Percentiles rank a stretch among this genome's conserved stretches.
Evolutionary conservation across 2,329 filamentous ascomycete genomes (phyloP).

Genomic region (Neonectria ditissima): DNA sequence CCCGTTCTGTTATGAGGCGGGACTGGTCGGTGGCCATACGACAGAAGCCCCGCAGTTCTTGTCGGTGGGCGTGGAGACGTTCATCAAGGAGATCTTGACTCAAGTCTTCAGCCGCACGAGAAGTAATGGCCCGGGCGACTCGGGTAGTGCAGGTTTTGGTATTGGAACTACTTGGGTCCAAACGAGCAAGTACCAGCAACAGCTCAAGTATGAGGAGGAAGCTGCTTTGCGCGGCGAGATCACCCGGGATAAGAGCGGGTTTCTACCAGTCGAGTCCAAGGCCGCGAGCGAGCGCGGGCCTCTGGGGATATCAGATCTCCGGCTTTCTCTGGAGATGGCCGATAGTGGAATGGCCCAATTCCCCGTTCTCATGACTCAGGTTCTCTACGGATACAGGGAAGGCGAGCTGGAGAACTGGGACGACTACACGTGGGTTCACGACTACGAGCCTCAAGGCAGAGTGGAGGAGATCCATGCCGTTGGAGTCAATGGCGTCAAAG

Average conservation of each 20-base stretch:
- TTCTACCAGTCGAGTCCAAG: conserved; percentile 85
- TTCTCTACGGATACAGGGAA: conserved; percentile 79
- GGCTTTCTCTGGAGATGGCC: conserved; percentile 79
- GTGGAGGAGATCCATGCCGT: conserved; percentile 47
- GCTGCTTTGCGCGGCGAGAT: conserved; percentile 79
- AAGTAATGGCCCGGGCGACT: conserved; percentile 73
- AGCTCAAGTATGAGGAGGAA: conserved; percentile 81
- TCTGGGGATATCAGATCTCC: conserved; percentile 81
- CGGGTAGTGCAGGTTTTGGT: conserved; percentile 71
- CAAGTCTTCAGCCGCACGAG: conserved; percentile 73
- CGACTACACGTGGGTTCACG: conserved; percentile 67
- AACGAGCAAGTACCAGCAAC: conserved; percentile 80
- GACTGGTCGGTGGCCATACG: conserved; percentile 69
- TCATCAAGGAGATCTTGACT: conserved; percentile 74
- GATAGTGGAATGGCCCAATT: conserved; percentile 83
- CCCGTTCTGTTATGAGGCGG: conserved; percentile 75
- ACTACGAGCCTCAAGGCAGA: conserved; percentile 44
- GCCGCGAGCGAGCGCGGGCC: conserved; percentile 78
- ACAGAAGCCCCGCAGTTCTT: conserved; percentile 72
- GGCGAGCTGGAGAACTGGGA: conserved; percentile 78
- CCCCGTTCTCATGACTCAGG: conserved; percentile 77
- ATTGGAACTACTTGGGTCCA: conserved; percentile 78
- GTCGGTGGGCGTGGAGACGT: conserved; percentile 74
- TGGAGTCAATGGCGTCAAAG: conserved; percentile 51
- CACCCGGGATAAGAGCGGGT: conserved; percentile 77